Percentiles rank a stretch among this genome's conserved stretches.
phyloP scores from a whole-genome alignment of 1,139 yeast species.

The Saccharomyces pastorianus region DNA sequence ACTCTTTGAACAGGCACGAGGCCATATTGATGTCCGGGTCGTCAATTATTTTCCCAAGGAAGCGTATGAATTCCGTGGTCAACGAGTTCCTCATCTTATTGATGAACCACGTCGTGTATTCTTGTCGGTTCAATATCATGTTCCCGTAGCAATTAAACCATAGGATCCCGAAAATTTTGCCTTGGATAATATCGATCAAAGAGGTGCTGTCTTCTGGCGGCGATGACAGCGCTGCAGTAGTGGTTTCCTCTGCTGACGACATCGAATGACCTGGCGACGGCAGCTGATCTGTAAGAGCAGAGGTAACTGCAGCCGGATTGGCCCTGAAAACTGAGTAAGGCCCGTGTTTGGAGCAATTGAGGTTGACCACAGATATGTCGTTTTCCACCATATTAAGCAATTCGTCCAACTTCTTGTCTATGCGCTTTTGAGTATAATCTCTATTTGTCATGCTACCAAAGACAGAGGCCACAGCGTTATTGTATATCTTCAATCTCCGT shows the following conservation, averaged over 20 bases:
- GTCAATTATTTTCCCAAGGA: conserved; percentile 9
- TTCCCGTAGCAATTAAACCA: conserved; percentile 14
- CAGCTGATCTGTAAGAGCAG: background rate
- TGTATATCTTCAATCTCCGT: conserved; percentile 27
- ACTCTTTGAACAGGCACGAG: conserved; percentile 4
- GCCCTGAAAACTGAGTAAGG: background rate
- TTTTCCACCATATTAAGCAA: conserved; percentile 17
- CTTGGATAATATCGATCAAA: conserved; percentile 6
- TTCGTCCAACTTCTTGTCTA: conserved; percentile 16
- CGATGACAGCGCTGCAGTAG: background rate
- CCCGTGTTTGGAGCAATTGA: background rate
- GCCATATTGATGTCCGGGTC: conserved; percentile 6
- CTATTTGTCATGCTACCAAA: conserved; percentile 12
- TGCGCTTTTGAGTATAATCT: conserved; percentile 17
- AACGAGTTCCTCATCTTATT: conserved; percentile 10
- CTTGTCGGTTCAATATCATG: conserved; percentile 11
- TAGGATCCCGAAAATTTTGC: conserved; percentile 9
- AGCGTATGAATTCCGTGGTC: conserved; percentile 6
- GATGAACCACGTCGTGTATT: conserved; percentile 15
- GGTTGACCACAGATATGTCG: background rate
- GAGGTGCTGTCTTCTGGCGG: background rate
- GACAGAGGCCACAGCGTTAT: conserved; percentile 21
- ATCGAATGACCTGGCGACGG: background rate
- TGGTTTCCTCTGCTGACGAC: background rate
- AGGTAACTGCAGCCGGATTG: background rate